These are phyloP conservation scores for Globisporangium emineosum DNA, from an alignment of 352 stramenopile genomes.

Conservation along the genomic window DNA sequence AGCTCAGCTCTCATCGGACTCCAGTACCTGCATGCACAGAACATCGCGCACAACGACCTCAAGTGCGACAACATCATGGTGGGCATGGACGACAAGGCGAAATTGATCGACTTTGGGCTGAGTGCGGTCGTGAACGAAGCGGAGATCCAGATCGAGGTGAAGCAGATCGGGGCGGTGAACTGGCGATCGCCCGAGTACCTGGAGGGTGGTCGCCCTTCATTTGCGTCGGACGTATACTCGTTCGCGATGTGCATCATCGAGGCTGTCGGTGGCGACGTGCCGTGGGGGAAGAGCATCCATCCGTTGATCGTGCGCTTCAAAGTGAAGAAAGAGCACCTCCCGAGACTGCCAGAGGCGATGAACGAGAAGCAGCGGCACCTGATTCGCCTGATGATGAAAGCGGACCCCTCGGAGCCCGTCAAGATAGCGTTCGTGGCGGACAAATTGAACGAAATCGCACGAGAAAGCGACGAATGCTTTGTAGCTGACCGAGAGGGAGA, in stretches of 20 bases:
- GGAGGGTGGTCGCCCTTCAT: neutral
- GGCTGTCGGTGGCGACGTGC: neutral
- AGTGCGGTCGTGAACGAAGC: conserved; percentile 3
- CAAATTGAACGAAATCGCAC: neutral
- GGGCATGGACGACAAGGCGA: too few species aligned
- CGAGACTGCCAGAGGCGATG: neutral
- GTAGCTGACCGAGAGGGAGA: too few species aligned
- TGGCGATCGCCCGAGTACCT: conserved; percentile 6
- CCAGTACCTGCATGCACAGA: conserved; percentile 19
- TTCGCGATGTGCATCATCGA: conserved; percentile 14
- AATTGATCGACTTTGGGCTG: conserved; percentile 28
- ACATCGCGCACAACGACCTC: conserved; percentile 22
- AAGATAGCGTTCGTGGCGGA: neutral
- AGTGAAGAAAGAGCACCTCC: neutral
- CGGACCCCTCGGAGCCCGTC: neutral
- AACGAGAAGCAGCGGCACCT: neutral
- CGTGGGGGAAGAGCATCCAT: neutral
- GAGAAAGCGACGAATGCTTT: neutral
- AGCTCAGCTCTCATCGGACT: conserved; percentile 5
- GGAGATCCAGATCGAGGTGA: conserved; percentile 21
- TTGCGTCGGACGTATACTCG: conserved; percentile 13
- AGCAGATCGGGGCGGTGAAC: conserved; percentile 7
- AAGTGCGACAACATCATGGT: conserved; percentile 27
- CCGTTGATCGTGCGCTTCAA: neutral
- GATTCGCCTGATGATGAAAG: neutral